Base-by-base conservation (phyloP, 2,329 filamentous ascomycete genomes). In the Hypoxylon sp. region DNA sequence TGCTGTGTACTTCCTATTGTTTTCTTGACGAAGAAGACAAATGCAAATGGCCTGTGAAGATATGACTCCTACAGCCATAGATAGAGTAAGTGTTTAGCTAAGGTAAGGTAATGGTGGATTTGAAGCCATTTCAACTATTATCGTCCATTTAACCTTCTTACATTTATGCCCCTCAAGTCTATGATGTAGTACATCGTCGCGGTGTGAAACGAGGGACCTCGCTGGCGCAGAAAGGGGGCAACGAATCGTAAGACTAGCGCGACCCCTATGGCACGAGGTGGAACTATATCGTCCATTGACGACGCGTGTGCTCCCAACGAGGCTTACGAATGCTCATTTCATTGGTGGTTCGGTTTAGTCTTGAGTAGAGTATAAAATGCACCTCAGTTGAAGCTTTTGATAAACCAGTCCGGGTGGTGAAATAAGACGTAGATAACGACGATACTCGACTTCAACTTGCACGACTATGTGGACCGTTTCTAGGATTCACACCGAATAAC, bases 221-320 rank as follows among this genome's bases (percentile, higher is more conserved):
- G n/a, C 31, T 59, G 57, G 27, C 30, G 44, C 51, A 48, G 51
- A 61, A 64, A 64, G 57, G 56, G 59, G 60, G 60, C 20, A 60
- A 6, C 35, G 48, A 20, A 48, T 64, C 64, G 58, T 68, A 59
- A 65, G 61, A 70, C 49, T 25, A 17, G 30, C 31, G 42, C 13
- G 7, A 13, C 57, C 56, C 55, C 48, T 14, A 31, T 70, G 68
- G 68, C 60, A 67, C 64, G 68, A 70, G n/a, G 60, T 70, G 56
- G 64, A 17, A 42, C 57, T 51, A 61, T 48, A 11, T 51, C 49
- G 25, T 49, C 46, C 11, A 42, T 44, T 27, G 25, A 20, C 25
- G 17, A 50, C 40, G 51, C 40, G 22, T 51, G 17, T 46, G 35
- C 7, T 2, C 27, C 31, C 2, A 8, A 57, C 3, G 17, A 33